phyloP scores from a whole-genome alignment of 352 stramenopile species.

The Pilasporangium apinafurcum region DNA sequence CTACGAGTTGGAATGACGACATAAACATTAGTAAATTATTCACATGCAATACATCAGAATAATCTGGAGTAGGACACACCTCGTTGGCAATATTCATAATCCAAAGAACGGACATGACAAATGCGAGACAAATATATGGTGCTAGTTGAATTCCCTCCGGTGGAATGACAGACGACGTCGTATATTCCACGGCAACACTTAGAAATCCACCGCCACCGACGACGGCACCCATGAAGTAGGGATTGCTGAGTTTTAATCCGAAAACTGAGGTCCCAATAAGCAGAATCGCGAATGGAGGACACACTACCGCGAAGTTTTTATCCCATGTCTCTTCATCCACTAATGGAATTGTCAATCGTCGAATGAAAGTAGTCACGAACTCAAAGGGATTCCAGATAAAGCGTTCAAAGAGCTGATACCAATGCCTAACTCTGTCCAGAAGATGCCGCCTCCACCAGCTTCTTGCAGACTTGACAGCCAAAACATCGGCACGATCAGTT shows the following conservation, averaged over 20 bases:
- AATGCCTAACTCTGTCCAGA: too few species aligned
- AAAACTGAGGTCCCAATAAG: conserved; percentile 50
- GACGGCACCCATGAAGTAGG: conserved; percentile 36
- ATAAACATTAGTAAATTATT: not conserved
- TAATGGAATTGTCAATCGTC: conserved; percentile 67
- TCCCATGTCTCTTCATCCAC: conserved; percentile 80
- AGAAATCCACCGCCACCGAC: conserved; percentile 32
- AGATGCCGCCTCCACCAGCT: conserved; percentile 19
- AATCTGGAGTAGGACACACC: conserved; percentile 7
- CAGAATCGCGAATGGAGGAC: conserved; percentile 54
- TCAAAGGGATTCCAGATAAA: conserved; percentile 73
- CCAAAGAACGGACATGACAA: conserved; percentile 83
- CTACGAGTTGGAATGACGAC: conserved; percentile 5
- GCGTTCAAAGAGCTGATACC: conserved; percentile 26
- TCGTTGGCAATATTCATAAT: conserved; percentile 85
- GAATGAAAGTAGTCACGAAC: conserved; percentile 56
- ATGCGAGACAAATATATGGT: conserved; percentile 64
- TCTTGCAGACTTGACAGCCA: conserved; percentile 5
- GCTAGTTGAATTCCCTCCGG: conserved; percentile 38
- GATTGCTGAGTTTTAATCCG: conserved; percentile 34
- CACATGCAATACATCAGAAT: not conserved
- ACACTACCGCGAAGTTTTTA: conserved; percentile 62
- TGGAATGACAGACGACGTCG: conserved; percentile 31
- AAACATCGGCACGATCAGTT: too few species aligned
- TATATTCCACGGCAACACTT: conserved; percentile 37